Conservation (phyloP, 371 early-diverging fungal genomes). For the Rhizopus sp. region DNA sequence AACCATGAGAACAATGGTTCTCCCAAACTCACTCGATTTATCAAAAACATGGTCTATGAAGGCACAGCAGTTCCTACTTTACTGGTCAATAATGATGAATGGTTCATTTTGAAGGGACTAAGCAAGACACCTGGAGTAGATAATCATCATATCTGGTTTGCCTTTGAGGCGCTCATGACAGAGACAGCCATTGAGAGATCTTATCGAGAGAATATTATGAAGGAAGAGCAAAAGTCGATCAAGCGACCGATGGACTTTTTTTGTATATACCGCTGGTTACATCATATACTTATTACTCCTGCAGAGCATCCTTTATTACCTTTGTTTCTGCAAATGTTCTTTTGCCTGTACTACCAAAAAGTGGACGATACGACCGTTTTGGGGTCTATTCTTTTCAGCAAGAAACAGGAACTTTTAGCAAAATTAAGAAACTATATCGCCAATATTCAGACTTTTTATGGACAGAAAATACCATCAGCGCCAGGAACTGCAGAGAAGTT, state of each 20-base stretch:
- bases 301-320: constrained; percentile 56
- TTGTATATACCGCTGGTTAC: constrained; percentile 62
- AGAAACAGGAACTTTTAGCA: constrained; percentile 44
- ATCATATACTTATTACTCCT: constrained; percentile 54
- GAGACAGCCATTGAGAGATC: constrained; percentile 56
- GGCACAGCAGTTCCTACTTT: constrained; percentile 47
- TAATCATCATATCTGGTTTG: constrained; percentile 54
- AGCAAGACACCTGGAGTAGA: constrained; percentile 55
- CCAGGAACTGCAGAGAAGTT: constrained; percentile 25
- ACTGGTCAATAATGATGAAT: constrained; percentile 48
- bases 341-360: constrained; percentile 53
- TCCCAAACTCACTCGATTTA: constrained; percentile 24
- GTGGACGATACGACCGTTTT: constrained; percentile 34
- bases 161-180: constrained; percentile 54
- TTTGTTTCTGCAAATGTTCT: constrained; percentile 65
- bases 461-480: constrained; percentile 26
- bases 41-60: constrained; percentile 43
- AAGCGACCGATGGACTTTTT: constrained; percentile 25
- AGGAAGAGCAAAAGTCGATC: constrained; percentile 17
- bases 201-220: constrained; percentile 32
- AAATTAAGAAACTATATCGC: constrained; percentile 53
- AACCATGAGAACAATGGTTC: constrained; percentile 17
- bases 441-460: constrained; percentile 45
- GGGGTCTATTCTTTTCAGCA: constrained; percentile 55
- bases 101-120: constrained; percentile 28